Conservation (phyloP, 2,329 filamentous ascomycete genomes). For the Penicillium brevicompactum region DNA sequence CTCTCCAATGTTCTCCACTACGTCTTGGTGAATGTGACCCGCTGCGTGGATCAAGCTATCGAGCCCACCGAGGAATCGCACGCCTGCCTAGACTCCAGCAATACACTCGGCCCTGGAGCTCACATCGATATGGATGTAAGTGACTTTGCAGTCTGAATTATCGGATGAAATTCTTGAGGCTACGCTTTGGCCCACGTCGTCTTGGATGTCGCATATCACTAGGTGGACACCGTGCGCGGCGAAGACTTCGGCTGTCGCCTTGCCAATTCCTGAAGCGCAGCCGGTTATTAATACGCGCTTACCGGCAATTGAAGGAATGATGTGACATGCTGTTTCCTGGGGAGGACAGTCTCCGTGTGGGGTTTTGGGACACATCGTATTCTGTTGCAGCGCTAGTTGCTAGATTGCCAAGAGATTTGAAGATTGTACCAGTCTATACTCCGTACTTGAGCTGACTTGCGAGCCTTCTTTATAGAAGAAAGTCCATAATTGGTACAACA, state of each 20-base stretch:
- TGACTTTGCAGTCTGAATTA: neutral
- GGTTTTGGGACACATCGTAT: neutral
- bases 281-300: neutral
- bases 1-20: neutral
- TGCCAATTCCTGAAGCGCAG: neutral
- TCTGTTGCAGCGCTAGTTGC: neutral
- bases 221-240: neutral
- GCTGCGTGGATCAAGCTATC: neutral
- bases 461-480: no score
- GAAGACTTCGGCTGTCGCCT: neutral
- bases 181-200: neutral
- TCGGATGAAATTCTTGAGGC: neutral
- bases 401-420: neutral
- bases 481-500: no score
- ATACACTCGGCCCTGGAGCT: neutral
- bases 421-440: no score
- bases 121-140: neutral
- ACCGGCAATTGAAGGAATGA: neutral
- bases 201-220: conserved; percentile 1
- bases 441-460: no score
- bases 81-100: neutral
- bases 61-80: neutral
- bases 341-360: neutral
- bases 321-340: neutral
- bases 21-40: neutral